Evolutionary conservation across 1,139 yeast species (phyloP).

Genomic region (Pichia sp.): DNA sequence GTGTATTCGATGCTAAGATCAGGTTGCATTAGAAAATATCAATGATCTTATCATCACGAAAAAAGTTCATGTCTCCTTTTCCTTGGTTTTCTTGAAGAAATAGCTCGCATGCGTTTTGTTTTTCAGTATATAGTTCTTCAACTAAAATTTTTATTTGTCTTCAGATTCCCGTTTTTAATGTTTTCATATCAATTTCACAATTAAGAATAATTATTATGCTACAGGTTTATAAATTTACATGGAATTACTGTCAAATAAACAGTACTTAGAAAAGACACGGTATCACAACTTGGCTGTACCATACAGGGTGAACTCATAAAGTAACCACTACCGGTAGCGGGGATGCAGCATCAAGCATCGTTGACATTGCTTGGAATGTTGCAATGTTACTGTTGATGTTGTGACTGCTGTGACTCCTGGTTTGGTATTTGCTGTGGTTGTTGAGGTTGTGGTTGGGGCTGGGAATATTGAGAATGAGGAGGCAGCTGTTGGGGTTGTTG

Average conservation of each 20-base stretch:
- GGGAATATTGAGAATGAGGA: not conserved
- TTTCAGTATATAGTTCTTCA: not conserved
- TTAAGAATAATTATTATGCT: not conserved
- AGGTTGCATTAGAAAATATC: conserved; percentile 14
- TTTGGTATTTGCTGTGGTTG: not conserved
- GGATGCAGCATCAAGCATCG: too few species aligned
- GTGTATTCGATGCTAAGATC: conserved; percentile 17
- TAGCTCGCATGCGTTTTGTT: not conserved
- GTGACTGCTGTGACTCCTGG: too few species aligned
- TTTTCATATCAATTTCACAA: not conserved
- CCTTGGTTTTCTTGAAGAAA: not conserved
- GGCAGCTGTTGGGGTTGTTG: not conserved
- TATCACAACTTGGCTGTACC: not conserved
- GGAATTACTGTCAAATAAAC: not conserved
- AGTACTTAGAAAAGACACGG: not conserved
- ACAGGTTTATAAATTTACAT: not conserved
- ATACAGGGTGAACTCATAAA: too few species aligned
- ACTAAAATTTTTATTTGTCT: not conserved
- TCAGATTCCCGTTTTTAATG: not conserved
- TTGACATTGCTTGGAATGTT: too few species aligned
- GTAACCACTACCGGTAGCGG: too few species aligned
- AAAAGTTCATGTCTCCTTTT: not conserved
- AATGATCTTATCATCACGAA: not conserved
- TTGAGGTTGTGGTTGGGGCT: not conserved
- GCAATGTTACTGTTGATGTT: too few species aligned